phyloP scores from a whole-genome alignment of 305 asterid genomes.

The Plantago coronopus region DNA sequence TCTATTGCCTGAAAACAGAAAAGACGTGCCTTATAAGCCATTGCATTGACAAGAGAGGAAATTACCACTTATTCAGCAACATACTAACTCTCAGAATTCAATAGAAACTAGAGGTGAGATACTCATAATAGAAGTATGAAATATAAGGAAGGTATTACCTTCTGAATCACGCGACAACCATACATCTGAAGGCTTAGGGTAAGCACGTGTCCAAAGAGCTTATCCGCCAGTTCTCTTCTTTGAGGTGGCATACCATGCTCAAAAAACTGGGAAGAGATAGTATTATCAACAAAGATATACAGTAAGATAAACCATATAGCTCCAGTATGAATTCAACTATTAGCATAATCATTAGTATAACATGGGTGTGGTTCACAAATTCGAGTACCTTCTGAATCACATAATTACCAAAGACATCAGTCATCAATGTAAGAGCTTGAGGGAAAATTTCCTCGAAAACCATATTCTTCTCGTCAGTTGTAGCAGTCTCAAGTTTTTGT shows the following conservation, averaged over 20 bases:
- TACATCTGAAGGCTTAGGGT: conserved; percentile 86
- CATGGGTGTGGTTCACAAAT: conserved; percentile 6
- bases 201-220: conserved; percentile 68
- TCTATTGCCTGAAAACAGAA: conserved; percentile 71
- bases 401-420: conserved; percentile 95
- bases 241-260: conserved; percentile 76
- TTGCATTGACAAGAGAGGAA: too few relatives aligned
- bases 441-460: conserved; percentile 89
- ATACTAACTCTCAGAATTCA: too few relatives aligned
- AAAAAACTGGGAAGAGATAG: conserved; percentile 47
- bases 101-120: too few relatives aligned
- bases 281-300: conserved; percentile 10
- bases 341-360: conserved; percentile 2
- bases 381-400: conserved; percentile 86
- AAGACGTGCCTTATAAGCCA: background rate
- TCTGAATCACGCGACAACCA: conserved; percentile 87
- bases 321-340: background rate
- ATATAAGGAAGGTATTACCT: conserved; percentile 37
- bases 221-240: conserved; percentile 68
- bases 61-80: too few relatives aligned
- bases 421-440: conserved; percentile 91
- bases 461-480: conserved; percentile 81
- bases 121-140: background rate
- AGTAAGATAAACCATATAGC: background rate
- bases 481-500: conserved; percentile 96